A percentile compares a stretch with the other conserved stretches of the same genome.
Evolutionary conservation across 1,284 basidiomycete species (phyloP).

Genomic region (Sanghuangporus sanghuang): DNA sequence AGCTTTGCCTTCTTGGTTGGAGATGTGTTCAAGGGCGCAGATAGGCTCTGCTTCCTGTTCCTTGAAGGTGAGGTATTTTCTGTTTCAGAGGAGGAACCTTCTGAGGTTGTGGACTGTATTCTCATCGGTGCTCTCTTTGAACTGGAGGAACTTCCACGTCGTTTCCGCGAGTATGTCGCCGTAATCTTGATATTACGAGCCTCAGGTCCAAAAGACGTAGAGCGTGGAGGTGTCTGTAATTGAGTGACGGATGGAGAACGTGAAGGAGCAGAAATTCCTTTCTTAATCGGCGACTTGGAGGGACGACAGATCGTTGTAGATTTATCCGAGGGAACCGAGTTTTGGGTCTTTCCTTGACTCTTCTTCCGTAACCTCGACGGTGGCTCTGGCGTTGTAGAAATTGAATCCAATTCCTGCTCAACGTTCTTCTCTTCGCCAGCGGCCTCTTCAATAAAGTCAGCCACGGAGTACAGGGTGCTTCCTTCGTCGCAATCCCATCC

Average conservation of each 20-base stretch:
- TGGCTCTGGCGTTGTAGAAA: not conserved
- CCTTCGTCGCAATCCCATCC: conserved; percentile 37
- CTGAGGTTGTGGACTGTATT: conserved; percentile 1
- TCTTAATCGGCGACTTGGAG: not conserved
- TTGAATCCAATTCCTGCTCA: conserved; percentile 16
- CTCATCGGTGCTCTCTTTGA: conserved; percentile 2
- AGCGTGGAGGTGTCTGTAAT: conserved; percentile 25
- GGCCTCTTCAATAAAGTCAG: not conserved
- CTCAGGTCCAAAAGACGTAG: conserved; percentile 22
- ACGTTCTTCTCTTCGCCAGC: conserved; percentile 18
- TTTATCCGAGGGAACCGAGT: not conserved
- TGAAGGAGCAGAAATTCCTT: not conserved
- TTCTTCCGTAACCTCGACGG: not conserved
- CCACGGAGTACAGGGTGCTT: conserved; percentile 26
- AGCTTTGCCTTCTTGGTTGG: not conserved
- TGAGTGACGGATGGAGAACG: conserved; percentile 14
- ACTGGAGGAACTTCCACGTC: not conserved
- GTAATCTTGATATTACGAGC: conserved; percentile 12
- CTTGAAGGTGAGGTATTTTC: not conserved
- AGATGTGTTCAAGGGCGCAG: not conserved
- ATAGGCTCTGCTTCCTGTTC: not conserved
- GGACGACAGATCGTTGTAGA: not conserved
- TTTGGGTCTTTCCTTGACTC: not conserved
- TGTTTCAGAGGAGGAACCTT: not conserved
- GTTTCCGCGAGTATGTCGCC: conserved; percentile 14